Conservation (phyloP, 495 filamentous ascomycete species). For the Filosporella fistucella region DNA sequence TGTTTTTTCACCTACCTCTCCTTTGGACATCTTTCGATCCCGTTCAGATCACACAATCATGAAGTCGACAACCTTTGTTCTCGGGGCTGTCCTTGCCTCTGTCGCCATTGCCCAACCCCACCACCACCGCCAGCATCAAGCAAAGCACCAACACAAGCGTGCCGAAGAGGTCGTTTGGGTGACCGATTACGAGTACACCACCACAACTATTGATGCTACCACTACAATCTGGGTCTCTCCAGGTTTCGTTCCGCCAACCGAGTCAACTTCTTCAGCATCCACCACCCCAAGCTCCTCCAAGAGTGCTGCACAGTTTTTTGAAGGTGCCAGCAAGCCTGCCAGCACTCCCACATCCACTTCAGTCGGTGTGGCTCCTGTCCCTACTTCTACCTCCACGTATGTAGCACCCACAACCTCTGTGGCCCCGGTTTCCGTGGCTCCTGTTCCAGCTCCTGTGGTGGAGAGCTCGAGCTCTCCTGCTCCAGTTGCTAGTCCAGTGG, state of each 20-base stretch:
- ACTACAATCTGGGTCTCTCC: slow-evolving; percentile 31
- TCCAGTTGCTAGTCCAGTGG: too few relatives aligned
- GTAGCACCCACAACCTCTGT: slow-evolving; percentile 4
- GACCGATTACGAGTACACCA: slow-evolving; percentile 35
- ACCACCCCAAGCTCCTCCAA: slow-evolving; percentile 24
- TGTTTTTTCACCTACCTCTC: not conserved
- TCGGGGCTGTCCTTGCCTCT: slow-evolving; percentile 36
- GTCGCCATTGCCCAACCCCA: slow-evolving; percentile 38
- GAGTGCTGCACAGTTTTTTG: slow-evolving; percentile 36
- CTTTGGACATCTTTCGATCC: not conserved
- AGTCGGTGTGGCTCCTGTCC: slow-evolving; percentile 17
- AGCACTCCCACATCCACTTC: slow-evolving; percentile 9
- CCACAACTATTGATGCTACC: slow-evolving; percentile 30
- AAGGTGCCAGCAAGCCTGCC: slow-evolving; percentile 18
- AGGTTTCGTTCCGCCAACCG: slow-evolving; percentile 17
- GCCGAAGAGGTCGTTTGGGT: slow-evolving; percentile 27
- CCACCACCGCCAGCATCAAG: slow-evolving; percentile 34
- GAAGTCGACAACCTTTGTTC: slow-evolving; percentile 40
- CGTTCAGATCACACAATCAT: slow-evolving; percentile 24
- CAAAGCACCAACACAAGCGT: slow-evolving; percentile 31
- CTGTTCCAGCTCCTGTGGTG: slow-evolving; percentile 1
- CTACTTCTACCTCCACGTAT: slow-evolving; percentile 15
- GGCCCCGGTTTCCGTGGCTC: slow-evolving; percentile 9
- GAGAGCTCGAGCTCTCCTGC: slow-evolving; percentile 4
- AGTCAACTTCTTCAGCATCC: slow-evolving; percentile 32